Conservation (phyloP, 2,329 filamentous ascomycete species). For the Claviceps monticola region DNA sequence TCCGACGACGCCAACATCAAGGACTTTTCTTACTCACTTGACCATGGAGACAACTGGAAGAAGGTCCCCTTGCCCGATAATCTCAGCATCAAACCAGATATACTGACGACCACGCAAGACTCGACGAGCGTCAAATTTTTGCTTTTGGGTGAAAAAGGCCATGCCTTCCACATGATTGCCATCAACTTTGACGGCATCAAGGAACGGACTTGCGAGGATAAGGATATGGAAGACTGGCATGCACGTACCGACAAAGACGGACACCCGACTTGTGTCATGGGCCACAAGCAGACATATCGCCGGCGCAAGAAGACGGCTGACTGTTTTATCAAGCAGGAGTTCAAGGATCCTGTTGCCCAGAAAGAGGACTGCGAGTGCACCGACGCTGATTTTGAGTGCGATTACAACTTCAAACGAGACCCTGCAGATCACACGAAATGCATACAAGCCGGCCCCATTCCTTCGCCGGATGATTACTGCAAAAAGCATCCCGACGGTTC, state of each 20-base stretch:
- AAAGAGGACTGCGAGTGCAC: conserved; percentile 70
- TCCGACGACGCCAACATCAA: conserved; percentile 46
- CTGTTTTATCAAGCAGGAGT: conserved; percentile 79
- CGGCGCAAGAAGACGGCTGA: conserved; percentile 77
- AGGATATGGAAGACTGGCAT: conserved; percentile 79
- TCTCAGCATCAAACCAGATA: conserved; percentile 53
- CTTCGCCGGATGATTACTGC: conserved; percentile 59
- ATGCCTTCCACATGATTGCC: conserved; percentile 51
- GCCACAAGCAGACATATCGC: conserved; percentile 76
- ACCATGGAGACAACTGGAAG: conserved; percentile 81
- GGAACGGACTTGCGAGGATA: conserved; percentile 60
- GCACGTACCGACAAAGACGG: conserved; percentile 70
- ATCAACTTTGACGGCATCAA: conserved; percentile 77
- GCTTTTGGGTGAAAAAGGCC: conserved; percentile 49
- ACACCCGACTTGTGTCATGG: conserved; percentile 84
- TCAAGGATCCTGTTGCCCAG: conserved; percentile 60
- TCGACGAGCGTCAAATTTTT: conserved; percentile 89
- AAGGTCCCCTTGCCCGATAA: conserved; percentile 51
- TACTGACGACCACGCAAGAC: conserved; percentile 80
- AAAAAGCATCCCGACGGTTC: conserved; percentile 49
- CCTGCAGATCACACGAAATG: conserved; percentile 56
- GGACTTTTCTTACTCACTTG: conserved; percentile 61
- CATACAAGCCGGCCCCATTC: conserved; percentile 45
- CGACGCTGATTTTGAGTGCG: conserved; percentile 83
- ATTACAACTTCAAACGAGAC: conserved; percentile 71